Conservation (phyloP, 2,329 filamentous ascomycete genomes). For the Fusarium circinatum region DNA sequence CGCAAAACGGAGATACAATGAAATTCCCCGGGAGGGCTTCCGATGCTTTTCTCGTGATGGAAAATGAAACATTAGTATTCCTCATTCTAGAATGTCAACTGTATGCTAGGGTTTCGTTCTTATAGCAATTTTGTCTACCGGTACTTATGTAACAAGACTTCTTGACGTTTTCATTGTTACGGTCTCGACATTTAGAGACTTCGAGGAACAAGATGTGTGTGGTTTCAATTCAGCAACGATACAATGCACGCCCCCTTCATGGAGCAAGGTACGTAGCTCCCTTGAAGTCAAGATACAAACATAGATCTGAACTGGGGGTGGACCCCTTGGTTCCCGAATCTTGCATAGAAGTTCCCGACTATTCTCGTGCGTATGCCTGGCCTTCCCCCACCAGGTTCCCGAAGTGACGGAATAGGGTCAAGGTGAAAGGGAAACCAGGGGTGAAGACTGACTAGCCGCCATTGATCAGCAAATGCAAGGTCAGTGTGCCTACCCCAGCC, state of each 20-base stretch:
- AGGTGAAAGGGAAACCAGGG: slow-evolving; percentile 21
- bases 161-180: neutral
- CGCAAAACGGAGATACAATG: slow-evolving; percentile 32
- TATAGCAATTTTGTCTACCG: neutral
- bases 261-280: slow-evolving; percentile 2
- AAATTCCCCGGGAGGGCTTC: slow-evolving; percentile 10
- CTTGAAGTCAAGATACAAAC: slow-evolving; percentile 16
- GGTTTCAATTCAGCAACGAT: neutral
- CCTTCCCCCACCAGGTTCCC: slow-evolving; percentile 1
- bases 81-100: neutral
- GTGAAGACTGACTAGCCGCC: slow-evolving; percentile 5
- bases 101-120: neutral
- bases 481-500: slow-evolving; percentile 5
- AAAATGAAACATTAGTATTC: neutral
- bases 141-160: neutral
- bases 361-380: slow-evolving; percentile 30
- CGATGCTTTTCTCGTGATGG: slow-evolving; percentile 3
- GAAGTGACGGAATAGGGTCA: slow-evolving; percentile 15
- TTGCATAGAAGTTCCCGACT: slow-evolving; percentile 31
- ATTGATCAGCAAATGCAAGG: slow-evolving; percentile 22
- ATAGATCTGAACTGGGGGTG: slow-evolving; percentile 36
- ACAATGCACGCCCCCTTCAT: neutral
- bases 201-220: neutral
- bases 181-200: neutral
- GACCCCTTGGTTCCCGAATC: slow-evolving; percentile 35